Conservation (phyloP, 495 filamentous ascomycete species). For the Hapsidospora chrysogenum region DNA sequence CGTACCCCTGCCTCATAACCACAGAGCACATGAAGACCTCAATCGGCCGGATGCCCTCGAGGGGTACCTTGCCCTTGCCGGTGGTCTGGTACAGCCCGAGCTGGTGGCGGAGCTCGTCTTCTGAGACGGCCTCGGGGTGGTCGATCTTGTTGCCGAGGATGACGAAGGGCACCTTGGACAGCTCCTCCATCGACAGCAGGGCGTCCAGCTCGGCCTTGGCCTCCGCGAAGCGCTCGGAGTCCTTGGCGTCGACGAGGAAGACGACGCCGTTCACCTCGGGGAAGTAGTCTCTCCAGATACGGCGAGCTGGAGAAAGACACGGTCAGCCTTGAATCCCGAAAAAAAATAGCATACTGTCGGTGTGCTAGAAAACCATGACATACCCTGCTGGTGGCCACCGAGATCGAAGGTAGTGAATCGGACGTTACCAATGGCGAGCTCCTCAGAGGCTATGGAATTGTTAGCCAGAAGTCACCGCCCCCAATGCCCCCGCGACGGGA, state of each 20-base stretch:
- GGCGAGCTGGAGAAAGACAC: constrained; percentile 44
- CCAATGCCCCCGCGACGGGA: constrained; percentile 4
- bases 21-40: constrained; percentile 99
- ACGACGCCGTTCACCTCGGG: constrained; percentile 96
- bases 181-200: constrained; percentile 83
- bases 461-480: constrained; percentile 9
- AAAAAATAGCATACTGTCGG: background rate
- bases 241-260: constrained; percentile 95
- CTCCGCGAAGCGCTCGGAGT: constrained; percentile 83
- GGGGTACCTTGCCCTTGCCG: constrained; percentile 90
- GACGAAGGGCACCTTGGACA: constrained; percentile 84
- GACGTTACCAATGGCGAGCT: constrained; percentile 89
- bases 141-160: constrained; percentile 98
- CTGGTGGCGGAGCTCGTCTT: constrained; percentile 84
- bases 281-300: constrained; percentile 97
- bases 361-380: constrained; percentile 9
- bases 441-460: constrained; percentile 80
- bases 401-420: constrained; percentile 96
- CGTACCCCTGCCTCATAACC: constrained; percentile 89
- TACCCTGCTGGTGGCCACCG: constrained; percentile 93
- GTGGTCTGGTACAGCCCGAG: constrained; percentile 92
- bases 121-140: constrained; percentile 82
- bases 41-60: constrained; percentile 88
- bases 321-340: background rate
- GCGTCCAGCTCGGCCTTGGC: constrained; percentile 94